These are phyloP conservation scores for Amylocarpus encephaloides DNA, from an alignment of 2,329 filamentous ascomycete genomes.

Conservation along the genomic window DNA sequence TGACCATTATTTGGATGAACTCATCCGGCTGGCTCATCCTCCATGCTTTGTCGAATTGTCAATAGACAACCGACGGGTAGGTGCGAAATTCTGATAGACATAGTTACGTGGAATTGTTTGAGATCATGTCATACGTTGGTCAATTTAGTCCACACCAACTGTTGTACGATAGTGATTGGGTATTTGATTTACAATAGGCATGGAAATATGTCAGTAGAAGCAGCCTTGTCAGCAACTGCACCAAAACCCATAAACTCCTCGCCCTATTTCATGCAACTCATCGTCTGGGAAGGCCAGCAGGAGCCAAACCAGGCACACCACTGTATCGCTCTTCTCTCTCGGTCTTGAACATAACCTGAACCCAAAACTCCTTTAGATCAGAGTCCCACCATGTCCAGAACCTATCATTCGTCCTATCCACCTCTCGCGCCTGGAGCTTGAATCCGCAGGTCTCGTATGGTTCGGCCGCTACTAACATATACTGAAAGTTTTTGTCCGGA, in stretches of 20 bases:
- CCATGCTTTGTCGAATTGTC: no score
- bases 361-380: slow-evolving; percentile 94
- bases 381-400: slow-evolving; percentile 96
- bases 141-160: no score
- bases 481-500: slow-evolving; percentile 90
- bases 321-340: slow-evolving; percentile 89
- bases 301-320: slow-evolving; percentile 53
- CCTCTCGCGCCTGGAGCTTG: slow-evolving; percentile 88
- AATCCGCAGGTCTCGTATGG: slow-evolving; percentile 97
- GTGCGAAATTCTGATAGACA: no score
- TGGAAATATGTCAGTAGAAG: no score
- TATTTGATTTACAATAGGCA: no score
- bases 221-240: no score
- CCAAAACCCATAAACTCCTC: neutral
- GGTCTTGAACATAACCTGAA: slow-evolving; percentile 97
- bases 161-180: no score
- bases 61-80: no score
- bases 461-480: slow-evolving; percentile 89
- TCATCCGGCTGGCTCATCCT: no score
- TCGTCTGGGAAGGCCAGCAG: slow-evolving; percentile 22
- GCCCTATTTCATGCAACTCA: slow-evolving; percentile 3
- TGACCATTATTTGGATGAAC: neutral
- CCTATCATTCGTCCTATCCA: slow-evolving; percentile 80
- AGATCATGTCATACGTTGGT: no score
- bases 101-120: no score